A percentile compares a stretch with the other conserved stretches of the same genome.
phyloP scores from a whole-genome alignment of 1,284 basidiomycete genomes.

The Schizophyllum amplum region DNA sequence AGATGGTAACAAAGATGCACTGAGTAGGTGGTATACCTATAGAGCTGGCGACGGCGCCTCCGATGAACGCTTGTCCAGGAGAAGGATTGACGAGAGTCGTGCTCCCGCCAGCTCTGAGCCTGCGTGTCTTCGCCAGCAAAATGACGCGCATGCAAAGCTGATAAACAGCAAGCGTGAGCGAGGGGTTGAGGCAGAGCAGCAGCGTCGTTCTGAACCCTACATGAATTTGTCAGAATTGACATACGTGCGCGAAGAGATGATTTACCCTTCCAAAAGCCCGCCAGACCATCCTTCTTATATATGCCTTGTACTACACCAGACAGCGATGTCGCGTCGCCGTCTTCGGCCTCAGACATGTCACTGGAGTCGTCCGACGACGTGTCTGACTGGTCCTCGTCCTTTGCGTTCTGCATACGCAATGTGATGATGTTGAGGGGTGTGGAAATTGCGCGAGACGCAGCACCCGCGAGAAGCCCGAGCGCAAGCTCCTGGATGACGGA shows the following conservation, averaged over 20 bases:
- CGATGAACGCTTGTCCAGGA: slow-evolving; percentile 39
- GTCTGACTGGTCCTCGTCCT: slow-evolving; percentile 17
- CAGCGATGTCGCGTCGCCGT: slow-evolving; percentile 13
- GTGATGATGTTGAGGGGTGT: slow-evolving; percentile 47
- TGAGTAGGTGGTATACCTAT: slow-evolving; percentile 21
- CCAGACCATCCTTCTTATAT: slow-evolving; percentile 36
- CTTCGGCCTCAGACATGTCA: slow-evolving; percentile 17
- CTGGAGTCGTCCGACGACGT: not conserved
- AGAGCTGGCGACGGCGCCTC: slow-evolving; percentile 42
- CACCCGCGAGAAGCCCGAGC: slow-evolving; percentile 44
- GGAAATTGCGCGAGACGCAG: slow-evolving; percentile 43
- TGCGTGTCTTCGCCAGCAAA: slow-evolving; percentile 12
- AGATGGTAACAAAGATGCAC: not conserved
- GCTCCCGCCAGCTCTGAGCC: slow-evolving; percentile 6
- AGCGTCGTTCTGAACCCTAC: slow-evolving; percentile 42
- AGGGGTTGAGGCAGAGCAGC: slow-evolving; percentile 44
- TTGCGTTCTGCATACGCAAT: slow-evolving; percentile 37
- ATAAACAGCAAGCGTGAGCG: slow-evolving; percentile 44
- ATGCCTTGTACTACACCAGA: slow-evolving; percentile 29
- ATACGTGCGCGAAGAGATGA: not conserved
- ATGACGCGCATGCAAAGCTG: slow-evolving; percentile 39
- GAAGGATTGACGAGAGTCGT: slow-evolving; percentile 20
- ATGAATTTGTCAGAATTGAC: not conserved
- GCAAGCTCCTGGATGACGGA: slow-evolving; percentile 33
- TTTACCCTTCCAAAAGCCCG: slow-evolving; percentile 49